Evolutionary conservation across 2,329 filamentous ascomycete species (phyloP).

Genomic region (Fusarium pilosicola): DNA sequence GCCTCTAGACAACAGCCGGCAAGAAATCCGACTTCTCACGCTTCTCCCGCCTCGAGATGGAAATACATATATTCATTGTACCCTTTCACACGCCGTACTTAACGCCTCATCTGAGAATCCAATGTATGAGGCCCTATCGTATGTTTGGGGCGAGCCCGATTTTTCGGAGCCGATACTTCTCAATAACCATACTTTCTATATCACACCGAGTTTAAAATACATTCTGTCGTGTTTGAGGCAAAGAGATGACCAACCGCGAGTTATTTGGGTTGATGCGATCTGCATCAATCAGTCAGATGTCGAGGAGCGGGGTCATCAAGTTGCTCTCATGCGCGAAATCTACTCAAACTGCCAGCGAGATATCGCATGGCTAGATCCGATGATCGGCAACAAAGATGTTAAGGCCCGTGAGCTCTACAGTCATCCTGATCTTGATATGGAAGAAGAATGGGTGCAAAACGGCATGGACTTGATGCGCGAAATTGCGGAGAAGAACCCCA

Average conservation of each 20-base stretch:
- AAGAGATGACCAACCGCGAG: accelerated
- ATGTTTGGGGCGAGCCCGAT: conserved; percentile 21
- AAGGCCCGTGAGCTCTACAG: background rate
- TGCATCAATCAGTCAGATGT: conserved; percentile 28
- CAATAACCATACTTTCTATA: background rate
- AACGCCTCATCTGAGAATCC: background rate
- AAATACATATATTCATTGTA: no score
- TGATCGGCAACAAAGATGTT: background rate
- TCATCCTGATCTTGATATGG: accelerated
- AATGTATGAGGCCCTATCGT: conserved; percentile 25
- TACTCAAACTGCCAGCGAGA: conserved; percentile 17
- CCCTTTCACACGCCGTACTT: background rate
- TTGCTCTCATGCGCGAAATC: conserved; percentile 16
- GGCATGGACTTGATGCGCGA: conserved; percentile 3
- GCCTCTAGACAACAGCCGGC: background rate
- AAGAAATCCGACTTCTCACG: conserved; percentile 17
- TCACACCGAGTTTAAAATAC: conserved; percentile 6
- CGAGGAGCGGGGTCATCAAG: conserved; percentile 13
- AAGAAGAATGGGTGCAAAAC: background rate
- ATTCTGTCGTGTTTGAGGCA: background rate
- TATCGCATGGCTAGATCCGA: conserved; percentile 24
- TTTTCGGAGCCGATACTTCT: conserved; percentile 5
- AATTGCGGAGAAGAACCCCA: background rate
- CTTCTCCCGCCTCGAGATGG: background rate
- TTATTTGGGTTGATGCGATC: conserved; percentile 27